A percentile compares a stretch with the other conserved stretches of the same genome.
These are phyloP conservation scores for Baudoinia panamericana DNA, from an alignment of 495 filamentous ascomycete species.

Conservation along the genomic window DNA sequence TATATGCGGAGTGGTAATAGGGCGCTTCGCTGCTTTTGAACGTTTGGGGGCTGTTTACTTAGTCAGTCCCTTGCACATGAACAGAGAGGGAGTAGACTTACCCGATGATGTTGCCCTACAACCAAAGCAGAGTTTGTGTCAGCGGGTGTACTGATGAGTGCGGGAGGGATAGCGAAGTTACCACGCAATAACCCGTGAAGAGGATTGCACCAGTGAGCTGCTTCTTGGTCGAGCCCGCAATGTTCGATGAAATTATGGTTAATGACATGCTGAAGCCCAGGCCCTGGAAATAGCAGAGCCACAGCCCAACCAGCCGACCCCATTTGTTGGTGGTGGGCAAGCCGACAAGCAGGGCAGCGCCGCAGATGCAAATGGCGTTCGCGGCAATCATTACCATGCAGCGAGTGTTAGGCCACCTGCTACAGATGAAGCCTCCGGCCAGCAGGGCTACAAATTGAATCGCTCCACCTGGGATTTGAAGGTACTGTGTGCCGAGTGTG, in stretches of 20 bases:
- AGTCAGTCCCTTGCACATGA: too few species aligned
- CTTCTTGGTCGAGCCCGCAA: conserved; percentile 46
- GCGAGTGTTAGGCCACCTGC: conserved; percentile 30
- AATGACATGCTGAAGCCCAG: conserved; percentile 34
- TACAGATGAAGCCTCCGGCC: conserved; percentile 27
- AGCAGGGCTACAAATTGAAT: conserved; percentile 14
- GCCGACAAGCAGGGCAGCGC: conserved; percentile 27
- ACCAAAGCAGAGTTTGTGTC: too few species aligned
- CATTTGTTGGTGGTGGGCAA: conserved; percentile 37
- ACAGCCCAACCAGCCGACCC: conserved; percentile 41
- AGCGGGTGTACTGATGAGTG: too few species aligned
- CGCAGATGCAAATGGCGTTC: conserved; percentile 32
- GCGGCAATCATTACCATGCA: conserved; percentile 32
- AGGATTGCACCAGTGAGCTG: conserved; percentile 39
- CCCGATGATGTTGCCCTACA: too few species aligned
- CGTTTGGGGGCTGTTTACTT: conserved; percentile 5
- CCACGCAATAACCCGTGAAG: conserved; percentile 42
- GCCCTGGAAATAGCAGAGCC: conserved; percentile 28
- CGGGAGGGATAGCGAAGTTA: too few species aligned
- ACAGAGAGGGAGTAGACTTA: too few species aligned
- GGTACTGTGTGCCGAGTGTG: conserved; percentile 9
- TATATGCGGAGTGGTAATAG: conserved; percentile 32
- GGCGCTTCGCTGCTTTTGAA: conserved; percentile 1
- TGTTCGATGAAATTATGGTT: conserved; percentile 30
- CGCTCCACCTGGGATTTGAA: conserved; percentile 14